Evolutionary conservation across 805 yeast species (phyloP).

Genomic region (Komagataella kurtzmanii): DNA sequence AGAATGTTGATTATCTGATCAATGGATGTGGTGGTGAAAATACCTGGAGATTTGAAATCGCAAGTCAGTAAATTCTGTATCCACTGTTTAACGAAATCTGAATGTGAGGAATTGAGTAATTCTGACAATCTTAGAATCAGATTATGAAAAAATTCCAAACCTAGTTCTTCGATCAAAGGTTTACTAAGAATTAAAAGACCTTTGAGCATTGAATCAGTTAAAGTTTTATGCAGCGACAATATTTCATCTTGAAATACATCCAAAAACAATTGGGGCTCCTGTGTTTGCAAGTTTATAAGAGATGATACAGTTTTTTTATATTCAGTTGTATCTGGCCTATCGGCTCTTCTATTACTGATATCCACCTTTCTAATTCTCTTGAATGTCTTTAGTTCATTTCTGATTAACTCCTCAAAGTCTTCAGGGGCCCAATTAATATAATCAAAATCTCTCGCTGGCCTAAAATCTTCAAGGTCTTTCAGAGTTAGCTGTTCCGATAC

Average conservation of each 20-base stretch:
- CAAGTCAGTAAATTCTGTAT: not conserved
- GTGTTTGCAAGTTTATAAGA: not conserved
- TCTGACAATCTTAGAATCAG: not conserved
- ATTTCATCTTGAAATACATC: not conserved
- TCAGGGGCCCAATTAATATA: not conserved
- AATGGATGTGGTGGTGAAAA: not conserved
- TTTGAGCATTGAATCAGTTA: not conserved
- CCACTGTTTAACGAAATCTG: not conserved
- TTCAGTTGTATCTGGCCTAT: constrained; percentile 28
- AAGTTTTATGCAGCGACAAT: not conserved
- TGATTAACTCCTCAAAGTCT: constrained; percentile 10
- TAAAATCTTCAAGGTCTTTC: constrained; percentile 3
- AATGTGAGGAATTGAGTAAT: not conserved
- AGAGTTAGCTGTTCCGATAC: constrained; percentile 2
- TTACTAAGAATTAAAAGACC: not conserved
- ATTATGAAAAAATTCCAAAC: not conserved
- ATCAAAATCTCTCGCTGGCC: constrained; percentile 1
- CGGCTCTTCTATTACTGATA: constrained; percentile 19
- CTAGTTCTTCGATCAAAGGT: not conserved
- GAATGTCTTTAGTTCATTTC: constrained; percentile 27
- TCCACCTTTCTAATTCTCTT: constrained; percentile 36
- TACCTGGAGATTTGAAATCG: not conserved
- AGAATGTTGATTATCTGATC: not conserved
- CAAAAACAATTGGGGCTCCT: not conserved
- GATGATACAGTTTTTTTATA: constrained; percentile 7